These are phyloP conservation scores for Globisporangium emineosum DNA, from an alignment of 352 stramenopile species.

Conservation along the genomic window DNA sequence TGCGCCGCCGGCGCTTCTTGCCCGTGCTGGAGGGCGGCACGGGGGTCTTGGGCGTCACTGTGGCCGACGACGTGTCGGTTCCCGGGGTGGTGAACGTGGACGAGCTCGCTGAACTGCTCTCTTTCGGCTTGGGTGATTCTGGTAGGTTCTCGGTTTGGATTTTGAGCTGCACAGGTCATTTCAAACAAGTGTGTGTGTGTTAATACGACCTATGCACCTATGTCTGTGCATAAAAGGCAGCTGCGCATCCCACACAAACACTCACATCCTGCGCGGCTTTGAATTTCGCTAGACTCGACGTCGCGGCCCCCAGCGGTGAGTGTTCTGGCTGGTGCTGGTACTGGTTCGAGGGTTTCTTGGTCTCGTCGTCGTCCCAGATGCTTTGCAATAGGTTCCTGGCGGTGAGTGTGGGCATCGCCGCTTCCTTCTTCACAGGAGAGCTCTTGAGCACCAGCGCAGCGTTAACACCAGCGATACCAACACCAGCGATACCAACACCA, in stretches of 20 bases:
- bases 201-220: not conserved
- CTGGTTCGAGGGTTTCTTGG: not conserved
- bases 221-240: not conserved
- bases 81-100: conserved; percentile 16
- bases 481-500: not conserved
- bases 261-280: conserved; percentile 53
- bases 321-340: not conserved
- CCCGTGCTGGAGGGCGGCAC: conserved; percentile 37
- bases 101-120: conserved; percentile 21
- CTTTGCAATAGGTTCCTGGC: conserved; percentile 12
- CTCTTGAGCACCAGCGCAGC: not conserved
- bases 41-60: conserved; percentile 26
- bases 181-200: not conserved
- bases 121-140: conserved; percentile 12
- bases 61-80: conserved; percentile 16
- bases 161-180: conserved; percentile 31
- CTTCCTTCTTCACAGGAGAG: not conserved
- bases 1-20: conserved; percentile 74
- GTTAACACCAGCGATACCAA: too few relatives aligned
- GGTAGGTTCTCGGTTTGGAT: conserved; percentile 53
- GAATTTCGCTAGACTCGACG: conserved; percentile 39
- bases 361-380: conserved; percentile 14
- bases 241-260: not conserved
- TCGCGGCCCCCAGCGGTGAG: conserved; percentile 10
- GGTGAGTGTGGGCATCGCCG: not conserved